Base-by-base conservation (phyloP, 2,329 filamentous ascomycete species). In the Delphinella strobiligena region DNA sequence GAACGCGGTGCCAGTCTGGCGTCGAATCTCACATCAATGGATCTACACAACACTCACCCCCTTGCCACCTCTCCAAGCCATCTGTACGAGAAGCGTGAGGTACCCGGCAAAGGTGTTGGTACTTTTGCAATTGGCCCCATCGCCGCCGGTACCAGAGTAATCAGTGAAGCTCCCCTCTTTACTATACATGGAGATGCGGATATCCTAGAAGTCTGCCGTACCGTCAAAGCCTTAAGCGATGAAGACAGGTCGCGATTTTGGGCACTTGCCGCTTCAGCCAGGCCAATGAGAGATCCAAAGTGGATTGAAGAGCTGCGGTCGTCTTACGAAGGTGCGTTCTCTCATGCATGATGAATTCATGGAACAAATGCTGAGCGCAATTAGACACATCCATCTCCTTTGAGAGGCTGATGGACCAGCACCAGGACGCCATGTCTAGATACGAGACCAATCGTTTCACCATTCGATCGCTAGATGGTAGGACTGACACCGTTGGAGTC, bases 391-490 rank as follows among this genome's bases (percentile, higher is more conserved):
- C 22, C 17, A 17, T 19, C 9, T 17, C 4, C 7, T 46, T 46
- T 17, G 41, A 44, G 10, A 31, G 35, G 4, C 34, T 39, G 7
- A 38, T 43, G 29, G 34, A 40, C 19, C 31, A 31, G 9, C 36
- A 45, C 34, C 38, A 45, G 15, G 16, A 31, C 17, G 45, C 45
- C 3, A 38, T 24, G 24, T 37, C 40, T 7, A 44, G 34, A 31
- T 47, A 38, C 37, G 45, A 44, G 18, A 45, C 45, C 3, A 47
- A 47, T 17, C 45, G 45, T 37, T 47, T 47, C 40, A 47, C 45
- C 5, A 36, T 47, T 14, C 42, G 42, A 31, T 37, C 37, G 12
- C 5, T 36, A 4, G 29, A 34, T 31, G 39, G 39, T 34, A 37
- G 41, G 10, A 24, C 31, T n/a, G 33, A 39, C 31, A 33, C 31